Evolutionary conservation across 805 yeast species (phyloP), one percentile per base, ranked within the genome.

Genomic region (Monosporozyma unispora): DNA sequence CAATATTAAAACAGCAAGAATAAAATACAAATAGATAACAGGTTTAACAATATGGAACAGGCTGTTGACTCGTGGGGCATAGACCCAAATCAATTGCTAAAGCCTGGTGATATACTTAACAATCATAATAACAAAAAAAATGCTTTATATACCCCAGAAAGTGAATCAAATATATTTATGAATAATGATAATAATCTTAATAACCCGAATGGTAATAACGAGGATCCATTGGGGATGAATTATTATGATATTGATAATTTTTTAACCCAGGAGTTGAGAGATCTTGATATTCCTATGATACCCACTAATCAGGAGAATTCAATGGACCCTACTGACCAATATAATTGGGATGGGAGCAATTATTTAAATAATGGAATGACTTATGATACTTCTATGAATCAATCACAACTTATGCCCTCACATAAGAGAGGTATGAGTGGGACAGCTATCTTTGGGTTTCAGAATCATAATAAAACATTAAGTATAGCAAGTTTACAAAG

Each of bases 361-460:
- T n/a, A n/a, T n/a, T n/a, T n/a, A n/a, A n/a, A 31, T 19, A 52
- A 54, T 29, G 42, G 31, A 31, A 25, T 48, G 28, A 19, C 9
- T 37, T 18, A 18, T 18, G 40, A 37, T 37, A 37, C 21, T 37
- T 9, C 23, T 4, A 39, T 35, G 18, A 47, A 39, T 22, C 45
- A 33, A 3, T 44, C 45, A 7, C 16, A 39, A 21, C 4, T 11
- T 12, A 40, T 42, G 21, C 55, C 44, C 50, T 61, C 64, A 22
- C 91, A 84, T 60, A 66, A 75, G 48, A 76, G 87, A 54, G 79
- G 80, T 50, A 72, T 78, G 18, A 82, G 89, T 69, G 95, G 95
- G 12, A 82, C 91, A 3, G 91, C 86, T 2, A 84, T 85, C 25
- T 85, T 85, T 64, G 95, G 95, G 0, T 84, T 77, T 55, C 69